Evolutionary conservation across 2,329 filamentous ascomycete genomes (phyloP), one percentile per base, ranked within the genome.

Genomic region (Paecilomyces sp.): DNA sequence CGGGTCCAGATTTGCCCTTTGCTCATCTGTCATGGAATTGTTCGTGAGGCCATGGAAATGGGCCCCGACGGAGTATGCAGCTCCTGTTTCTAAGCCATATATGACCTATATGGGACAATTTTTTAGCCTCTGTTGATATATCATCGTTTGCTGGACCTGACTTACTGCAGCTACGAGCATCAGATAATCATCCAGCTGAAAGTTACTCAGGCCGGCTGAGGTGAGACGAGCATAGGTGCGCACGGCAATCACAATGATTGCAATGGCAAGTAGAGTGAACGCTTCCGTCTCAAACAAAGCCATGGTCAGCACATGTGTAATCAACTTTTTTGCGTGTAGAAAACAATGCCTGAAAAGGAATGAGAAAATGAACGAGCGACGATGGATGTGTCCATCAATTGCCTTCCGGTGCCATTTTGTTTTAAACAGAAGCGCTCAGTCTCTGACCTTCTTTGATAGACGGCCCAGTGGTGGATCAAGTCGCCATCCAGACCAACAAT

Each of bases 181-280:
- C 31, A 88, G 67, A 64, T 83, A 86, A 62, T 88, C 85, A 68
- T 87, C 85, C 1, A 78, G 74, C 63, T 79, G 76, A 58, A 87
- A 78, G n/a, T 77, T 75, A 58, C 70, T 73, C 41, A 79, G 71
- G 13, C 85, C 84, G 1, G 80, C 79, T 11, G 28, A 53, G 51
- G 51, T 74, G 64, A 81, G 74, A 54, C 85, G 76, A 9, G 82
- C 77, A 57, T 77, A 79, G 1, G 79, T 78, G 33, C 85, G 78
- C 11, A 87, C 65, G 7, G 68, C 67, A 12, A 85, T 85, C 54
- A 84, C 65, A 33, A 77, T 57, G 18, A 83, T 68, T 5, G 80
- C 83, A 25, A 85, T 64, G 0, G 71, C 79, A 18, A 85, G 71
- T 4, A 86, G 75, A 5, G 81, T 77, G 61, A 81, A 82, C 1